Evolutionary conservation across 2,329 filamentous ascomycete species (phyloP), one percentile per base, ranked within the genome.

Genomic region (Claviceps sp.): DNA sequence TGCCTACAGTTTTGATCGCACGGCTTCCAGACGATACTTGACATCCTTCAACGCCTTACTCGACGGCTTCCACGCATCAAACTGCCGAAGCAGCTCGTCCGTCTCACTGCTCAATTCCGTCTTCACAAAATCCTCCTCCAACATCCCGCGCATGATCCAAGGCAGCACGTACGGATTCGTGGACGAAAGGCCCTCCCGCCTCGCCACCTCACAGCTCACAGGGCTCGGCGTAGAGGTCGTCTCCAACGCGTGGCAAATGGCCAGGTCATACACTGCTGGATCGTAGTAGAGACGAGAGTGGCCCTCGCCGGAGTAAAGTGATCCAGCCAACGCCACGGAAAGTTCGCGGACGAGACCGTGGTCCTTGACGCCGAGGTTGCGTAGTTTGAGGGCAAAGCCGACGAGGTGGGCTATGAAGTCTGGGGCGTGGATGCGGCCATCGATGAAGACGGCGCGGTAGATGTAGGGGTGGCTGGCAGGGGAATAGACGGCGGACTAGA

Each of bases 221-320:
- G 67, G 48, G 37, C 70, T 64, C 16, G 71, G 67, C 14, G 81
- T 67, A 9, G 70, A 69, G 1, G 81, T 82, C 1, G 86, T 91
- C 67, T 91, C 85, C 4, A 91, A 73, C 1, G 85, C 75, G 62
- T 88, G 86, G 44, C 81, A 72, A 40, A 91, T 74, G 11, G 85
- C 85, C 51, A 91, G 76, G 59, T 86, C 81, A 66, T 97, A 98
- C 20, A 97, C 86, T 42, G 82, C 79, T 5, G 82, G 76, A 52
- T 98, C 93, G 60, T 94, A 90, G 65, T 98, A 97, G 4, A 98
- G 79, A 44, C 90, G 80, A 5, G 88, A 95, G 68, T 98, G 93
- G 1, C 93, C 93, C 62, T 95, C 91, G 45, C 93, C 93, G 8
- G 83, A 82, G 62, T 96, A 96, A 0, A 98, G 75, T 52, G 86